Base-by-base conservation (phyloP, 257 asterid genomes). In the Nicotiana knightiana region DNA sequence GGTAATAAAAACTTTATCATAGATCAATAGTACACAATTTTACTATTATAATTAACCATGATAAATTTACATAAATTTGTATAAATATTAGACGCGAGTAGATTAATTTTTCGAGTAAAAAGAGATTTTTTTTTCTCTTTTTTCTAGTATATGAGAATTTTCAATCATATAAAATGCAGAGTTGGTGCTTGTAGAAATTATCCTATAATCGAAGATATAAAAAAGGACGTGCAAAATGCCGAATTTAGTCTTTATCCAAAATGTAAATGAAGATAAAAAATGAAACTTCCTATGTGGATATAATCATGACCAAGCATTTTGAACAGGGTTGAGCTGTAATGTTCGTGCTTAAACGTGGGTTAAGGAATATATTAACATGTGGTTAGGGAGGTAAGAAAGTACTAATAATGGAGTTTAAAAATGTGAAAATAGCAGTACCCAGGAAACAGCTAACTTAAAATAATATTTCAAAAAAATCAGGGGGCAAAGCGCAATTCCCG, bases 281-380 rank as follows among this genome's bases (percentile, higher is more conserved):
- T 26, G 77, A 15, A 46, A 46, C 15, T 3, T 39, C n/a, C 11
- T 24, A 46, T 46, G 91, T 87, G 92, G 86, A 51, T 37, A 63
- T 61, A 80, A 91, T 88, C 86, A 15, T 71, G 85, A 80, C 87
- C 86, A n/a, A 48, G 87, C 89, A 53, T 6, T n/a, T 85, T 13
- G 81, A 78, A 81, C 5, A 59, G 82, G 59, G 87, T 88, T 91
- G 88, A 95, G 97, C 97, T 95, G 98, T 95, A 90, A 86, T 80
- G 90, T 82, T 95, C 96, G 98, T 94, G 97, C 91, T 76, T 79
- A 87, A 94, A 94, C 97, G 96, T 95, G 98, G 93, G 89, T 89
- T 87, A 85, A 81, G 95, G 98, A 93, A 93, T 92, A 93, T 87
- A 90, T 87, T 92, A 91, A 89, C 98, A 88, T 93, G 98, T 84